Evolutionary conservation across 768 basidiomycete species (phyloP), one percentile per base, ranked within the genome.

Genomic region (Suillus subalutaceus): DNA sequence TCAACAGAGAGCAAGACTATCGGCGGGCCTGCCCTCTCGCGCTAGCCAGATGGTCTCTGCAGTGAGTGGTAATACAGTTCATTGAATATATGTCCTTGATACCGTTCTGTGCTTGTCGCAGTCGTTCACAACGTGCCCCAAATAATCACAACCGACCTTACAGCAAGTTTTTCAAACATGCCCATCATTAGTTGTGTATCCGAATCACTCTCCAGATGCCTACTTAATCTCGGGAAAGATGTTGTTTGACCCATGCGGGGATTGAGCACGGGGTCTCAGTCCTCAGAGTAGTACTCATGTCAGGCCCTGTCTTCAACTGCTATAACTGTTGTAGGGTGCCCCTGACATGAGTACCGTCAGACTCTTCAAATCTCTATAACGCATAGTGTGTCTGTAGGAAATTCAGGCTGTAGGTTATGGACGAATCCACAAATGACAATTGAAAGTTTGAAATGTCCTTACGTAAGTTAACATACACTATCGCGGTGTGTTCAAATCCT

Each of bases 1-100:
- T 23, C 63, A 43, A 37, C 30, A 15, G 58, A 43, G 62, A 43
- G 62, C 16, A 64, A 63, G 12, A 18, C 18, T 9, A 43, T 18
- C 12, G 59, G 26, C 4, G 41, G 16, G 18, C 30, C 59, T 32
- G 2, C 10, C 43, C 18, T n/a, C 35, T 56, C 55, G 20, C 37
- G 6, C 32, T 60, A 60, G 59, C 26, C 30, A 60, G 41, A 12
- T 20, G 12, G 26, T 30, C 10, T 20, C 58, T 59, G 26, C 9
- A 43, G 59, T 32, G 30, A 60, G 59, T 43, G 12, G 20, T 43
- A 18, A 30, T 6, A 12, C 18, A 6, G 0, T 43, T 60, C 13
- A 43, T 32, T 43, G 26, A 43, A 41, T 3, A 10, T 4, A 43
- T 18, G 41, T 13, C 30, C 4, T 13, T 60, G 41, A 60, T 20